phyloP scores from a whole-genome alignment of 129 eudicot genomes.

The Ambrosia trifida region DNA sequence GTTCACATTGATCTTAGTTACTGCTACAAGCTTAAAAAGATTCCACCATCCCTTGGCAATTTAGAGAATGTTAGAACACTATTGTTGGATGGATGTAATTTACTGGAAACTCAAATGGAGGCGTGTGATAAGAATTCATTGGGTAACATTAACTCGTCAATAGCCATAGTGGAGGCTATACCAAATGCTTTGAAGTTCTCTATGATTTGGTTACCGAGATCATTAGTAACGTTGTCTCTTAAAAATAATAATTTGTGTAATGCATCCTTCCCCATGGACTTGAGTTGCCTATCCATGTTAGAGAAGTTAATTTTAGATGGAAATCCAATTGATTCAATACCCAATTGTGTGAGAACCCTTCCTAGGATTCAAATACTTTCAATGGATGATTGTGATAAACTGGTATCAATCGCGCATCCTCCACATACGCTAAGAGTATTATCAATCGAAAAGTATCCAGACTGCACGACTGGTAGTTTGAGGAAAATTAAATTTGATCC shows the following conservation, averaged over 20 bases:
- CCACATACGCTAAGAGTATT: not conserved
- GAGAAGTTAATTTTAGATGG: not conserved
- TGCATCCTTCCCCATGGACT: constrained; percentile 10
- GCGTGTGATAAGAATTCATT: not conserved
- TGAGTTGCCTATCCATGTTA: constrained; percentile 15
- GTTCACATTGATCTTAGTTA: too few species aligned
- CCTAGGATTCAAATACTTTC: not conserved
- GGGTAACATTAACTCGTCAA: not conserved
- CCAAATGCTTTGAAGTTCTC: not conserved
- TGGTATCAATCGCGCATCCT: constrained; percentile 18
- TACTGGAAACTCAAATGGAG: not conserved
- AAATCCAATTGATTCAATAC: constrained; percentile 12
- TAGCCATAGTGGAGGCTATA: not conserved
- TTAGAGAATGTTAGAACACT: not conserved
- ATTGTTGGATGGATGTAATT: not conserved
- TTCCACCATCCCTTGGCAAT: not conserved
- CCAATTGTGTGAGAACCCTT: constrained; percentile 7
- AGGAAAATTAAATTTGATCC: not conserved
- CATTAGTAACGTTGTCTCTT: not conserved
- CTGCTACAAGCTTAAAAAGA: not conserved
- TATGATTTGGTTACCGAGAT: not conserved
- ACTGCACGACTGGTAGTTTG: too few species aligned
- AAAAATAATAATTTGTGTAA: not conserved
- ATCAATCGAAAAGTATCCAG: too few species aligned
- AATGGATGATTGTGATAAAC: not conserved